Evolutionary conservation across 2,329 filamentous ascomycete genomes (phyloP).

Genomic region (Westerdykella sp.): DNA sequence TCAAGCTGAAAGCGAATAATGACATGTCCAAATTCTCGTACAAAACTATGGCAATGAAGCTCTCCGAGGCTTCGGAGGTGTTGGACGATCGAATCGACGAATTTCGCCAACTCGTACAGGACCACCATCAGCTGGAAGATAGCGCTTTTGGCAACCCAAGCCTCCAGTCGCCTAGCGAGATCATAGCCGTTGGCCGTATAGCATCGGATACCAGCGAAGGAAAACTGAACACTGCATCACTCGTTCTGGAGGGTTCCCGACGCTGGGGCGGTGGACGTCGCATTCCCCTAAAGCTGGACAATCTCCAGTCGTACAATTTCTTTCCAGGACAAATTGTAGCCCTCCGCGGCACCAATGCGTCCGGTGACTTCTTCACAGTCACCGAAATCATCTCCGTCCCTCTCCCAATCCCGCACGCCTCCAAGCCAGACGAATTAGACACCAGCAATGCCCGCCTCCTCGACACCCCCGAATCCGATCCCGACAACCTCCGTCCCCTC

Average conservation of each 20-base stretch:
- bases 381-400: conserved; percentile 70
- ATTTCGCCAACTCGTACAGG: conserved; percentile 67
- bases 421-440: conserved; percentile 59
- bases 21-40: conserved; percentile 88
- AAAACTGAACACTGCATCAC: conserved; percentile 74
- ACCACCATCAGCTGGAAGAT: conserved; percentile 69
- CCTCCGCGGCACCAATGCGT: conserved; percentile 76
- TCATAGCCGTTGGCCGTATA: conserved; percentile 86
- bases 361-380: conserved; percentile 75
- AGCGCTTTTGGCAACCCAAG: conserved; percentile 81
- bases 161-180: conserved; percentile 73
- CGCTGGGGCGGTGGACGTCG: conserved; percentile 75
- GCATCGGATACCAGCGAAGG: conserved; percentile 82
- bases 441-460: conserved; percentile 63
- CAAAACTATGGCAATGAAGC: conserved; percentile 89
- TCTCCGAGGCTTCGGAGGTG: conserved; percentile 85
- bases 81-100: conserved; percentile 94
- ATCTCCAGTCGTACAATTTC: conserved; percentile 66
- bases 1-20: conserved; percentile 78
- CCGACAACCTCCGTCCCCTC: conserved; percentile 54
- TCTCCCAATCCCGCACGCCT: conserved; percentile 67
- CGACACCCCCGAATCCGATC: conserved; percentile 52
- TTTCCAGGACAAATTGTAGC: conserved; percentile 95
- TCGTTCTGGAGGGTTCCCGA: conserved; percentile 83
- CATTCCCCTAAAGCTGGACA: conserved; percentile 70